phyloP scores from a whole-genome alignment of 805 yeast species.

The Metschnikowia lunata region DNA sequence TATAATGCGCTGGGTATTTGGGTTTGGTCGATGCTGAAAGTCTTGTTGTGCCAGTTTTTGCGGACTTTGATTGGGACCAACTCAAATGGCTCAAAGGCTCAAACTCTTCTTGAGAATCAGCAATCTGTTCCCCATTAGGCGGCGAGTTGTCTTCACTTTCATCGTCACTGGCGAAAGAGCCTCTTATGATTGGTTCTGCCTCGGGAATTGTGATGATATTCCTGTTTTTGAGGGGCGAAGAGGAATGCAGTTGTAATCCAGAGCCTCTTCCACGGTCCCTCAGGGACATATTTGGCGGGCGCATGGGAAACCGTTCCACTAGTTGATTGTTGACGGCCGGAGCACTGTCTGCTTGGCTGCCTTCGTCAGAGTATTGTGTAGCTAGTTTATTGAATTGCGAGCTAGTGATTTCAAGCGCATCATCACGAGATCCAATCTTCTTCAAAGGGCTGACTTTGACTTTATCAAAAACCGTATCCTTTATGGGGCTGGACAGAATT shows the following conservation, averaged over 20 bases:
- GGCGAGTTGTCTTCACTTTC: conserved; percentile 3
- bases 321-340: neutral
- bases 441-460: neutral
- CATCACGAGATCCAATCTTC: neutral
- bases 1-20: conserved; percentile 16
- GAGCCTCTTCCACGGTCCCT: neutral
- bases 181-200: neutral
- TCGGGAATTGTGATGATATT: neutral
- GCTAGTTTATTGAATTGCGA: conserved; percentile 19
- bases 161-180: conserved; percentile 8
- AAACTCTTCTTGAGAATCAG: conserved; percentile 19
- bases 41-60: neutral
- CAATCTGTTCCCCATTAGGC: conserved; percentile 2
- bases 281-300: neutral
- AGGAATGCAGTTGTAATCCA: neutral
- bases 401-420: conserved; percentile 10
- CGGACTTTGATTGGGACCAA: neutral
- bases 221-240: neutral
- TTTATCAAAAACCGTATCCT: neutral
- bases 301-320: neutral
- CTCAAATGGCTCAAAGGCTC: conserved; percentile 12
- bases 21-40: neutral
- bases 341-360: conserved; percentile 8
- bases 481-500: conserved; percentile 16
- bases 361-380: conserved; percentile 19